Base-by-base conservation (phyloP, 371 early-diverging fungal genomes). In the Apophysomyces sp. region DNA sequence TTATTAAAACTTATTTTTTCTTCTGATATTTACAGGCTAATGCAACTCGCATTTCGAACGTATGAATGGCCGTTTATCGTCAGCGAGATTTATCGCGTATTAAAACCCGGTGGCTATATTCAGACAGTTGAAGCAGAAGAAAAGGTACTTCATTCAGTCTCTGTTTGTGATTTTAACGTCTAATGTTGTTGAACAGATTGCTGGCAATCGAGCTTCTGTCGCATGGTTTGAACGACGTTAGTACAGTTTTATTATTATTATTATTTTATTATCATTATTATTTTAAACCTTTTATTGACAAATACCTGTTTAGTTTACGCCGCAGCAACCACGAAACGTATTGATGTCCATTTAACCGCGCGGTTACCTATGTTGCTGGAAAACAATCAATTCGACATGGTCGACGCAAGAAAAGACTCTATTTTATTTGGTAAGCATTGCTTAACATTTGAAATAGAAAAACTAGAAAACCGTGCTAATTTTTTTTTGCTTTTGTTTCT, bases 51-150 rank as follows among this genome's bases (percentile, higher is more conserved):
- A 49, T 55, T 62, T 67, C 13, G 55, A 51, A 36, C 29, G 4
- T 44, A 63, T 0, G 29, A 57, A 11, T 78, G 71, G 69, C 18
- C 54, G 5, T 41, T 26, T 0, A 37, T 69, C 2, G 52, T 74
- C 29, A 55, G 57, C 16, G 77, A 76, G 57, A 63, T 72, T 15
- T 40, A 60, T 26, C 63, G 86, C 11, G 68, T 83, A 1, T 52
- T 86, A 9, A 86, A 86, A 55, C 86, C 86, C 26, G 86, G 84
- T 27, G 86, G 83, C 2, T 81, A 71, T 60, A 58, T 86, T 11
- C 83, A 86, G 55, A 68, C 81, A 9, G 74, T 81, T 21, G 86
- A 86, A 58, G 63, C 76, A 1, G 81, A 86, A 55, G 49, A 44
- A 44, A 44, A 44, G 49, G 49, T 44, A 21, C 4, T 9, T 18